Percentiles rank a stretch among this genome's conserved stretches.
phyloP scores from a whole-genome alignment of 2,329 filamentous ascomycete species.

The Periconia sp. region DNA sequence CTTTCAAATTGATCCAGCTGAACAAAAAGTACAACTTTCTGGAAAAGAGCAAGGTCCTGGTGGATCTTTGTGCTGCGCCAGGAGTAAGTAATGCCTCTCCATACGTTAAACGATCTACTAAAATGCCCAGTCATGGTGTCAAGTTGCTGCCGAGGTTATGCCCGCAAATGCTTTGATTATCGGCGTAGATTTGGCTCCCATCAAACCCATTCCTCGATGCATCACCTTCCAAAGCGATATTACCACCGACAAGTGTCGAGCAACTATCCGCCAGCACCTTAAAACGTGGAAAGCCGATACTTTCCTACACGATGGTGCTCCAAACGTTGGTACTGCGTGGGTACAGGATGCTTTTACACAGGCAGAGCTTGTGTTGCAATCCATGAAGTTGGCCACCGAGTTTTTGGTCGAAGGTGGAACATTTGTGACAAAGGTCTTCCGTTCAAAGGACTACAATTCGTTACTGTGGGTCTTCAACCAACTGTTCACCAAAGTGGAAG shows the following conservation, averaged over 20 bases:
- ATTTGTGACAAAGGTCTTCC: conserved; percentile 96
- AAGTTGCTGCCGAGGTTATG: conserved; percentile 66
- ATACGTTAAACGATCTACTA: background rate
- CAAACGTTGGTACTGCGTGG: conserved; percentile 98
- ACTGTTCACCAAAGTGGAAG: conserved; percentile 91
- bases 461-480: conserved; percentile 98
- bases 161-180: conserved; percentile 86
- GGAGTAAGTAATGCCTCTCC: conserved; percentile 53
- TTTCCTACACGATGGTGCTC: conserved; percentile 94
- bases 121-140: conserved; percentile 76
- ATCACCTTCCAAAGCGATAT: conserved; percentile 98
- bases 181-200: conserved; percentile 90
- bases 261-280: conserved; percentile 83
- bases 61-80: conserved; percentile 97
- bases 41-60: conserved; percentile 91
- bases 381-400: conserved; percentile 90
- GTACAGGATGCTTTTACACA: conserved; percentile 98
- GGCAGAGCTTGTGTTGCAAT: conserved; percentile 86
- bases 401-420: conserved; percentile 77
- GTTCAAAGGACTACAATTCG: conserved; percentile 95
- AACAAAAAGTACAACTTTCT: conserved; percentile 99
- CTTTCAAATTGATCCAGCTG: conserved; percentile 96
- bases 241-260: conserved; percentile 92
- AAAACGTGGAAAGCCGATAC: conserved; percentile 97
- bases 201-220: conserved; percentile 90